Base-by-base conservation (phyloP, 1,284 basidiomycete genomes). In the Rhodotorula sp. region DNA sequence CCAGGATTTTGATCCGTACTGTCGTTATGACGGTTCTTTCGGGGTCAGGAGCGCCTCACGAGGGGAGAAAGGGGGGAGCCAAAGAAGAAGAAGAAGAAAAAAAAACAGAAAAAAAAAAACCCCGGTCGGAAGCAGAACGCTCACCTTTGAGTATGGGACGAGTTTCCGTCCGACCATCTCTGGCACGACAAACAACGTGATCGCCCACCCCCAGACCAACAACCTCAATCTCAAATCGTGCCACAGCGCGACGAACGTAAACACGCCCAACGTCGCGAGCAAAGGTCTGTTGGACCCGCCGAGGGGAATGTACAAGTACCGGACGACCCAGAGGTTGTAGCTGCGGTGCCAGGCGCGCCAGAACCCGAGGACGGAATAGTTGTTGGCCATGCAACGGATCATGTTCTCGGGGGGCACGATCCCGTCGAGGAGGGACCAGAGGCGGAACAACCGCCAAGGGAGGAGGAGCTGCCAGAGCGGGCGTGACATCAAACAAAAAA, bases 161-260 rank as follows among this genome's bases (percentile, higher is more conserved):
- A 74, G 14, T 30, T 44, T 85, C 29, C 84, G 82, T 1, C 87
- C 89, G 4, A 86, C 69, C 26, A 96, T 79, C 80, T 99, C 95
- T 0, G 95, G 95, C 2, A 95, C 75, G 68, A 99, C 88, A 80
- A 99, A 97, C 55, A 96, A 78, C 76, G 88, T 91, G 66, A 96
- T 86, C 17, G 97, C 87, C 95, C 95, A 99, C 1, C 95, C 95
- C 96, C 96, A 99, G 0, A 92, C 88, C 0, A 99, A 84, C 10
- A 99, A 84, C 60, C 86, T 86, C 80, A 96, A 89, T 0, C 90
- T 90, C 0, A 99, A 84, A 79, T 98, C 95, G 78, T 99, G 95
- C 96, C 96, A 99, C 22, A 99, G 83, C 0, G 96, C 96, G n/a
- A 98, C 95, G 79, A 99, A 99, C 0, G 95, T 91, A 83, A 99